phyloP scores from a whole-genome alignment of 202 grass and related monocot species.

The Cymbopogon flexuosus region DNA sequence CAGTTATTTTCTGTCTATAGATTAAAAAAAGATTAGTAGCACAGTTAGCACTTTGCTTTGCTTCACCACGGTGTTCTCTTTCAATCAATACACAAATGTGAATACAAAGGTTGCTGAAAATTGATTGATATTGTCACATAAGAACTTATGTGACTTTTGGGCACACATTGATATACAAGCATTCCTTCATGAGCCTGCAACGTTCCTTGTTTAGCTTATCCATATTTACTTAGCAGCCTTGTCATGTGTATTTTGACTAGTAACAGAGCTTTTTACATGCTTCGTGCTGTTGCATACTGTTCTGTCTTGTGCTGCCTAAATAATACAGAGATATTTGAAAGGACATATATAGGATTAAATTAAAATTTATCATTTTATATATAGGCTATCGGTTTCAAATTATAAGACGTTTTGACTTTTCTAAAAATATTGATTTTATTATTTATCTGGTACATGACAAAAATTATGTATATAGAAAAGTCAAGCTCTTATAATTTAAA shows the following conservation, averaged over 20 bases:
- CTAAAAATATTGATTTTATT: too few species aligned
- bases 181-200: background rate
- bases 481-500: too few species aligned
- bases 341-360: background rate
- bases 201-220: background rate
- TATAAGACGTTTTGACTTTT: background rate
- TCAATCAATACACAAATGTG: constrained; percentile 9
- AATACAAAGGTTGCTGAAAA: background rate
- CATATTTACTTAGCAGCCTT: background rate
- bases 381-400: background rate
- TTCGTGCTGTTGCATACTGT: background rate
- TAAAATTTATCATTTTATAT: background rate
- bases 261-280: background rate
- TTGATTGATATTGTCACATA: background rate
- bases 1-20: background rate
- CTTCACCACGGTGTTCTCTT: background rate
- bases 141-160: background rate
- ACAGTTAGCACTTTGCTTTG: background rate
- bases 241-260: background rate
- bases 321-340: background rate
- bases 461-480: too few species aligned
- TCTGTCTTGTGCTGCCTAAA: background rate
- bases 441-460: too few species aligned
- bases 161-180: background rate
- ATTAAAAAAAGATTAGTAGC: constrained; percentile 6